phyloP scores from a whole-genome alignment of 345 rosid species.

The Zanthoxylum bungeanum region DNA sequence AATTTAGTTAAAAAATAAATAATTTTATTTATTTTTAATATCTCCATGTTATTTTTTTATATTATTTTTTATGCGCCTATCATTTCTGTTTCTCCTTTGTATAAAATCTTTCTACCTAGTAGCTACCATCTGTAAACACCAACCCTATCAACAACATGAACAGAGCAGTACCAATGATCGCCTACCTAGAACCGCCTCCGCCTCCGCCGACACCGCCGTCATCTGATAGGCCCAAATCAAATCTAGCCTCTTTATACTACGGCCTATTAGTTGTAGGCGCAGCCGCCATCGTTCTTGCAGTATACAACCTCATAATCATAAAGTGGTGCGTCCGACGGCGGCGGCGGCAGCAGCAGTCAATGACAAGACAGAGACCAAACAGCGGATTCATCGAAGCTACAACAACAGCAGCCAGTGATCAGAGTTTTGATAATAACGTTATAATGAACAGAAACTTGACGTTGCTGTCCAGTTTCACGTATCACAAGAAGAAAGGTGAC shows the following conservation, averaged over 20 bases:
- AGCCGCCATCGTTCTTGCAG: constrained; percentile 25
- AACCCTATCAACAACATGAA: constrained; percentile 15
- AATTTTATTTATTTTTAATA: too few species aligned
- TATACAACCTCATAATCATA: constrained; percentile 35
- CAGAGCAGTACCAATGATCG: constrained; percentile 2
- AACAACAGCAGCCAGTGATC: not conserved
- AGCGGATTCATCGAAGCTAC: constrained; percentile 12
- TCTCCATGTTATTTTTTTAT: too few species aligned
- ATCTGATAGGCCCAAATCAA: constrained; percentile 10
- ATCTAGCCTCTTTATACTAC: constrained; percentile 45
- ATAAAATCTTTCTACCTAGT: not conserved
- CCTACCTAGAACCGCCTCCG: not conserved
- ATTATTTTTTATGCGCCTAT: too few species aligned
- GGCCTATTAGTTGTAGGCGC: constrained; percentile 38
- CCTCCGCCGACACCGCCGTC: constrained; percentile 15
- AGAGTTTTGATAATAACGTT: constrained; percentile 20
- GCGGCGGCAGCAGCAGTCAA: constrained; percentile 4
- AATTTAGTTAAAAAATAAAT: too few species aligned
- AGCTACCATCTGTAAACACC: not conserved
- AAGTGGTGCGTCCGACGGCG: constrained; percentile 28
- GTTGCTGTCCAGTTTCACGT: too few species aligned
- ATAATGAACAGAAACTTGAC: constrained; percentile 15
- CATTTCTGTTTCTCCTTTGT: too few species aligned
- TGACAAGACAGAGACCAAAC: constrained; percentile 3
- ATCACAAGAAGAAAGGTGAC: too few species aligned